A percentile compares a stretch with the other conserved stretches of the same genome.
phyloP scores from a whole-genome alignment of 2,329 filamentous ascomycete species.

The Trichoderma sp. region DNA sequence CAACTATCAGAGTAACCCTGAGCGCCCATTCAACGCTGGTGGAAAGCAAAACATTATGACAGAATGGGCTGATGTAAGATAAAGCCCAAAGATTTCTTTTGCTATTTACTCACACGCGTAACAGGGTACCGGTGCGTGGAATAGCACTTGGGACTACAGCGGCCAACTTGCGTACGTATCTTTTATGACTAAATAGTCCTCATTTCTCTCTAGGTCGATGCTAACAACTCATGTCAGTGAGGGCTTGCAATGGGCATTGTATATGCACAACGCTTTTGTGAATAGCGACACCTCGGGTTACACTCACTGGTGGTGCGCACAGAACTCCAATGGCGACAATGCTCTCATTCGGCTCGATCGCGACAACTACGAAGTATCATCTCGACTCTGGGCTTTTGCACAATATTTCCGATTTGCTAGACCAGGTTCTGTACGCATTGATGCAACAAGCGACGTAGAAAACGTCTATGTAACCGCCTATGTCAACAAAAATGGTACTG shows the following conservation, averaged over 20 bases:
- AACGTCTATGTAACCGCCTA: constrained; percentile 13
- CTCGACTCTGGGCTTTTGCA: constrained; percentile 12
- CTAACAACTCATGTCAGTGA: background rate
- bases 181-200: background rate
- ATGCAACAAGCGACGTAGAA: constrained; percentile 5
- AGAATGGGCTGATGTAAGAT: constrained; percentile 13
- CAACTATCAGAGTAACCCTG: constrained; percentile 16
- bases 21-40: constrained; percentile 8
- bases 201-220: background rate
- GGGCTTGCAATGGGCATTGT: constrained; percentile 12
- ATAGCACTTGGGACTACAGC: constrained; percentile 16
- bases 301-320: constrained; percentile 16
- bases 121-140: constrained; percentile 7
- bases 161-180: constrained; percentile 12
- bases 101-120: background rate
- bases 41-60: constrained; percentile 11
- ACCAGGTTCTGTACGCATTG: background rate
- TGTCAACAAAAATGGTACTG: constrained; percentile 5
- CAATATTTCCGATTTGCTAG: constrained; percentile 17
- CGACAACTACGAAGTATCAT: constrained; percentile 7
- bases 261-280: constrained; percentile 14
- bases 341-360: constrained; percentile 10
- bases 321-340: constrained; percentile 7
- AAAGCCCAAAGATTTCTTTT: background rate
- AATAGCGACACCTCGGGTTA: constrained; percentile 13